Conservation (phyloP, 169 alveolate species). For the Cryptosporidium sp. region DNA sequence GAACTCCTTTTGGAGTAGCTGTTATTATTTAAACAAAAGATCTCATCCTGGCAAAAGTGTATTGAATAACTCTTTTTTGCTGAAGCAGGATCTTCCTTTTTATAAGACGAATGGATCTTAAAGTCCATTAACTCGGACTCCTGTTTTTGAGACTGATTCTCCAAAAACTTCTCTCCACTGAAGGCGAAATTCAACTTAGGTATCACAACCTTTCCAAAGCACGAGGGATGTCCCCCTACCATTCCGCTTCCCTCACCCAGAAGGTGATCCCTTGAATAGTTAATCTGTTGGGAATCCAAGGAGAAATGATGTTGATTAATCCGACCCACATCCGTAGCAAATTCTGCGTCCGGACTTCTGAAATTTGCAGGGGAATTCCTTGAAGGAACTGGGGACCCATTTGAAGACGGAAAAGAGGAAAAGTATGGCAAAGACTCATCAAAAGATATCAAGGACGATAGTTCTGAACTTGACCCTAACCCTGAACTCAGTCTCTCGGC, state of each 20-base stretch:
- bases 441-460: constrained; percentile 10
- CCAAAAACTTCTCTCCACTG: not conserved
- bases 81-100: not conserved
- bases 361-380: not conserved
- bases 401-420: constrained; percentile 49
- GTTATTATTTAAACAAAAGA: not conserved
- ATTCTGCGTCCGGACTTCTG: not conserved
- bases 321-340: not conserved
- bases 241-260: not conserved
- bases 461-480: not conserved
- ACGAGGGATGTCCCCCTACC: not conserved
- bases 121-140: not conserved
- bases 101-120: not conserved
- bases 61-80: not conserved
- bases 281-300: not conserved
- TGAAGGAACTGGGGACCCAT: constrained; percentile 12
- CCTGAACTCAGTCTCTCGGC: not conserved
- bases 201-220: not conserved
- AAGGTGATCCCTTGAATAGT: not conserved
- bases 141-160: not conserved
- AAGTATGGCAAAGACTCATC: constrained; percentile 18
- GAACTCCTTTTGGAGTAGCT: constrained; percentile 12
- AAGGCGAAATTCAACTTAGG: constrained; percentile 18
- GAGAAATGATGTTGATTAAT: not conserved
- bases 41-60: not conserved